phyloP scores from a whole-genome alignment of 257 asterid species.

The Echites panduratus region DNA sequence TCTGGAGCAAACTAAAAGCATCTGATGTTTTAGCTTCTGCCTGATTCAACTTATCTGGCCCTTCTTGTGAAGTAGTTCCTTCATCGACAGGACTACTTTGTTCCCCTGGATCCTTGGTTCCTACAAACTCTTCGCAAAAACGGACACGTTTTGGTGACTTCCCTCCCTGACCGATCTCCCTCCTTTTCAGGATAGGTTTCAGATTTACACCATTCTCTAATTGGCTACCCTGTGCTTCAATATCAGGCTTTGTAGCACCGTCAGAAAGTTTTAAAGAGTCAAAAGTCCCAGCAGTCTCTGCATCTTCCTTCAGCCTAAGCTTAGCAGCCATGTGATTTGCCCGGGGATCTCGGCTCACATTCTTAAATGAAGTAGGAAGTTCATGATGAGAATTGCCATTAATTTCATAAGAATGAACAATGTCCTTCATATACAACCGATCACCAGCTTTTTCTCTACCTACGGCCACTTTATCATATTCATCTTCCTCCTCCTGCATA shows the following conservation, averaged over 20 bases:
- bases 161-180: constrained; percentile 31
- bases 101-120: background rate
- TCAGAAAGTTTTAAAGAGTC: constrained; percentile 39
- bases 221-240: no score
- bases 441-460: constrained; percentile 43
- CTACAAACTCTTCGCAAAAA: constrained; percentile 19
- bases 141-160: constrained; percentile 64
- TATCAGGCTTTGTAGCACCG: background rate
- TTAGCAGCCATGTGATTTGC: constrained; percentile 80
- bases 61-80: constrained; percentile 3
- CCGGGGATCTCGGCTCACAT: constrained; percentile 56
- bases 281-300: constrained; percentile 53
- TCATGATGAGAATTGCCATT: constrained; percentile 33
- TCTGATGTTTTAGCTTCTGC: constrained; percentile 22
- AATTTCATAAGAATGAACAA: constrained; percentile 41
- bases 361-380: constrained; percentile 43
- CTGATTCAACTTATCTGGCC: background rate
- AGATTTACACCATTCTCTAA: constrained; percentile 20
- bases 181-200: constrained; percentile 60
- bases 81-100: background rate
- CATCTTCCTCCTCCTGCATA: constrained; percentile 85
- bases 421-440: constrained; percentile 43
- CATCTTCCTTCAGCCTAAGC: constrained; percentile 71
- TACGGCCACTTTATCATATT: constrained; percentile 73
- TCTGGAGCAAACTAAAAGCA: constrained; percentile 22